A percentile compares a stretch with the other conserved stretches of the same genome.
These are phyloP conservation scores for Penicillium cataractarum DNA, from an alignment of 495 filamentous ascomycete species.

Conservation along the genomic window DNA sequence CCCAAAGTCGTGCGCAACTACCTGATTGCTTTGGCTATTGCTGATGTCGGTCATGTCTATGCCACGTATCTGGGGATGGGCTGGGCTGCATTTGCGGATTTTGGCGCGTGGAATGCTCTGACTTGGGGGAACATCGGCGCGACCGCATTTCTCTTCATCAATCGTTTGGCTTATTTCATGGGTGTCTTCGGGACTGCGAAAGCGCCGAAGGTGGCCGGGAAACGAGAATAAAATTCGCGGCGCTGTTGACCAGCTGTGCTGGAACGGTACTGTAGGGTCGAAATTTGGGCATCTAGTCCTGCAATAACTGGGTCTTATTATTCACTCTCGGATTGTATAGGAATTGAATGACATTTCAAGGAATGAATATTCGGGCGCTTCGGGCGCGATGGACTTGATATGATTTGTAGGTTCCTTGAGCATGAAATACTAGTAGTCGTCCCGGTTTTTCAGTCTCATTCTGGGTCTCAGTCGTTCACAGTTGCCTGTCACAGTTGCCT, in stretches of 20 bases:
- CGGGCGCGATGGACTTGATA: constrained; percentile 12
- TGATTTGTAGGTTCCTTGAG: constrained; percentile 1
- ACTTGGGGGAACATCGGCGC: constrained; percentile 74
- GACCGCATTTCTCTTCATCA: constrained; percentile 59
- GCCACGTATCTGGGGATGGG: constrained; percentile 64
- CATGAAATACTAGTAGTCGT: not conserved
- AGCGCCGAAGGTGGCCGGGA: constrained; percentile 29
- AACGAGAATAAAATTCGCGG: constrained; percentile 25
- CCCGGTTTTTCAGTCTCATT: not conserved
- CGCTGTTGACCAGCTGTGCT: not conserved
- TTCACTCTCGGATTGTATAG: not conserved
- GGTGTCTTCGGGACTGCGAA: constrained; percentile 58
- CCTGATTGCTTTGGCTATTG: constrained; percentile 64
- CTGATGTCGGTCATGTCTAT: constrained; percentile 71
- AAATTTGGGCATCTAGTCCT: not conserved
- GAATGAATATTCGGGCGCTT: not conserved
- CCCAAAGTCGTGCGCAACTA: constrained; percentile 68
- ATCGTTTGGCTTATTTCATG: constrained; percentile 57
- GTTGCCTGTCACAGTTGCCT: not conserved
- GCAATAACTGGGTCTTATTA: not conserved
- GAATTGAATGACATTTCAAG: not conserved
- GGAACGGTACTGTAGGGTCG: not conserved
- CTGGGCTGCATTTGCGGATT: constrained; percentile 52
- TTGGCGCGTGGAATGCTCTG: constrained; percentile 66
- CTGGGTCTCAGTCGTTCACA: not conserved